phyloP scores from a whole-genome alignment of 176 grass and related monocot genomes.

The Lolium multiflorum region DNA sequence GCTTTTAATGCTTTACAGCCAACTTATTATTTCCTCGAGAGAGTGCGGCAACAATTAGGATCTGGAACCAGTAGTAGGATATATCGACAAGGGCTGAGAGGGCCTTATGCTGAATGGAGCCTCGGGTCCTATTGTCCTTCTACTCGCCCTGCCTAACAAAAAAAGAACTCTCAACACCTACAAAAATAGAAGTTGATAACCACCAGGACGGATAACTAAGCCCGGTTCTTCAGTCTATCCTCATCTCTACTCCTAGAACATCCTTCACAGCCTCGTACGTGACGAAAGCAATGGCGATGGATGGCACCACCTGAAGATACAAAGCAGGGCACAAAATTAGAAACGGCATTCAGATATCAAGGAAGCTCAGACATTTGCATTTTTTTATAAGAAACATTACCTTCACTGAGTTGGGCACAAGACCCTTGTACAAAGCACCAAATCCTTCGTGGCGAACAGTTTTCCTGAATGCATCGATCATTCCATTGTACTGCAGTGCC shows the following conservation, averaged over 20 bases:
- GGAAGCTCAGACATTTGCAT: neutral
- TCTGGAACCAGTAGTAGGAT: slow-evolving; percentile 66
- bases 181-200: slow-evolving; percentile 67
- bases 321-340: neutral
- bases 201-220: slow-evolving; percentile 26
- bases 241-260: slow-evolving; percentile 97
- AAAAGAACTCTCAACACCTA: slow-evolving; percentile 48
- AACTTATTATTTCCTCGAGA: slow-evolving; percentile 59
- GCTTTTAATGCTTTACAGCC: slow-evolving; percentile 62
- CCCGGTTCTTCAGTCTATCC: slow-evolving; percentile 80
- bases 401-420: slow-evolving; percentile 98
- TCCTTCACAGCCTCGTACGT: slow-evolving; percentile 95
- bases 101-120: slow-evolving; percentile 68
- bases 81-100: slow-evolving; percentile 65
- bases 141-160: slow-evolving; percentile 71
- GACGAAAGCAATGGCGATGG: slow-evolving; percentile 97
- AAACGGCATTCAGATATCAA: neutral
- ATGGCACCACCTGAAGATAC: slow-evolving; percentile 82
- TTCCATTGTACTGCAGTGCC: slow-evolving; percentile 79
- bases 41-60: slow-evolving; percentile 57
- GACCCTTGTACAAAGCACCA: slow-evolving; percentile 96
- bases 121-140: slow-evolving; percentile 57
- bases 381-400: slow-evolving; percentile 35
- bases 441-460: slow-evolving; percentile 88
- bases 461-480: slow-evolving; percentile 94